Conservation (phyloP, 352 stramenopile species). For the Pythium coloratum region DNA sequence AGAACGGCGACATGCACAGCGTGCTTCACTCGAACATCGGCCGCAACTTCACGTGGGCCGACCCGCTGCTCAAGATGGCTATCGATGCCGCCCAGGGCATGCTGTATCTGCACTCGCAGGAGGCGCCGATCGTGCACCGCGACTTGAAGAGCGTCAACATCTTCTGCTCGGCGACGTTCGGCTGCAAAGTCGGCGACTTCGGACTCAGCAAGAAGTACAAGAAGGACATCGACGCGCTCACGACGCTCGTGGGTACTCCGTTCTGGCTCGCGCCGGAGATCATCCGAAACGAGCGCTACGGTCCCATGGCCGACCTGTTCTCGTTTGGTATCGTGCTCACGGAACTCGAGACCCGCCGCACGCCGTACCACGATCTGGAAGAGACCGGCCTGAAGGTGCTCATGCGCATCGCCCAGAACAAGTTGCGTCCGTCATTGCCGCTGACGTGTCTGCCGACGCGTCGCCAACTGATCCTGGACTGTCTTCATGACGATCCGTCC, state of each 20-base stretch:
- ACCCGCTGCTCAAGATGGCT: slow-evolving; percentile 87
- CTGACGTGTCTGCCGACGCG: slow-evolving; percentile 53
- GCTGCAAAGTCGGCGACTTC: slow-evolving; percentile 89
- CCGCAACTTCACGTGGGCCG: slow-evolving; percentile 80
- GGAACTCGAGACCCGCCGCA: slow-evolving; percentile 80
- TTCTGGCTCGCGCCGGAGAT: slow-evolving; percentile 90
- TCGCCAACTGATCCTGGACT: slow-evolving; percentile 73
- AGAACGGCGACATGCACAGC: slow-evolving; percentile 88
- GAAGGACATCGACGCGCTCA: slow-evolving; percentile 81
- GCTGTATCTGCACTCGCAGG: slow-evolving; percentile 87
- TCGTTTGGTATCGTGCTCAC: slow-evolving; percentile 90
- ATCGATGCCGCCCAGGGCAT: slow-evolving; percentile 84
- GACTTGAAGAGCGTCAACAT: slow-evolving; percentile 90
- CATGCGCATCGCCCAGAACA: slow-evolving; percentile 74
- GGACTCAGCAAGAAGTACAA: slow-evolving; percentile 81
- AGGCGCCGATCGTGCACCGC: slow-evolving; percentile 80
- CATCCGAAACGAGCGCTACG: slow-evolving; percentile 85
- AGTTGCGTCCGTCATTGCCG: slow-evolving; percentile 72
- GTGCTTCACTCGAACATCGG: slow-evolving; percentile 82
- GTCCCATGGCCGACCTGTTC: slow-evolving; percentile 79
- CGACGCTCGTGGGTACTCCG: slow-evolving; percentile 80
- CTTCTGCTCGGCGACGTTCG: slow-evolving; percentile 84
- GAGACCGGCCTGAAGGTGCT: slow-evolving; percentile 79
- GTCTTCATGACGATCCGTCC: slow-evolving; percentile 52
- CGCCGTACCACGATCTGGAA: slow-evolving; percentile 77